These are phyloP conservation scores for Sarocladium strictum DNA, from an alignment of 2,329 filamentous ascomycete species.

Conservation along the genomic window DNA sequence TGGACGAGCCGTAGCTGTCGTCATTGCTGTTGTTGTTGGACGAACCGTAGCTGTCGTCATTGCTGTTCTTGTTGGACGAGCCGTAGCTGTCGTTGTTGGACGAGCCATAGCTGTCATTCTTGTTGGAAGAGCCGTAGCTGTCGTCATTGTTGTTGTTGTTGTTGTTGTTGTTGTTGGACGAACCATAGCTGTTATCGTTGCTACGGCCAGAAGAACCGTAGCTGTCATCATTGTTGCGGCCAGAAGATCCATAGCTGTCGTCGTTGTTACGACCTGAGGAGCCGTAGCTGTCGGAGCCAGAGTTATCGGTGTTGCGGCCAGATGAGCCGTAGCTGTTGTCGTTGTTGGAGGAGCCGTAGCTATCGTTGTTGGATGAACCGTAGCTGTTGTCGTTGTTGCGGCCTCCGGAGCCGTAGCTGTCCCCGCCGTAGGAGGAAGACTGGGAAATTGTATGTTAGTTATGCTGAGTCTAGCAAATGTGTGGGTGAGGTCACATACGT, in stretches of 20 bases:
- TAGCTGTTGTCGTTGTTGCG: not conserved
- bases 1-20: conserved; percentile 17
- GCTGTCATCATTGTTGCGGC: conserved; percentile 15
- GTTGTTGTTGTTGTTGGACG: conserved; percentile 12
- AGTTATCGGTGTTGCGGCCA: conserved; percentile 8
- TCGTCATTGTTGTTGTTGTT: conserved; percentile 14
- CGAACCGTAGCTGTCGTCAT: conserved; percentile 14
- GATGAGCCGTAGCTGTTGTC: conserved; percentile 9
- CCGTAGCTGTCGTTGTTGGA: conserved; percentile 11
- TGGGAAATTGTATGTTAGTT: not conserved
- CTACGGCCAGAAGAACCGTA: conserved; percentile 15
- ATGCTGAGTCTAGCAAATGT: not conserved
- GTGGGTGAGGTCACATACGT: not conserved
- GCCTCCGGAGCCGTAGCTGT: not conserved
- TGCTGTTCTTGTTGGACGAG: conserved; percentile 14
- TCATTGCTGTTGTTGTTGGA: conserved; percentile 21
- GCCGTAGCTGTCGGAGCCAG: conserved; percentile 11
- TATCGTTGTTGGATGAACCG: conserved; percentile 12
- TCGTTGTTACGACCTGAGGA: conserved; percentile 13
- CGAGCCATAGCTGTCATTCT: conserved; percentile 15
- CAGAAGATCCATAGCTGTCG: not conserved
- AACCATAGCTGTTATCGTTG: conserved; percentile 19
- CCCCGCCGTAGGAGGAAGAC: not conserved
- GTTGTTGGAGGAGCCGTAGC: conserved; percentile 12
- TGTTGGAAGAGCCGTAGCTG: conserved; percentile 14